These are phyloP conservation scores for Uromyces viciae-fabae DNA, from an alignment of 1,284 basidiomycete genomes.

Conservation along the genomic window DNA sequence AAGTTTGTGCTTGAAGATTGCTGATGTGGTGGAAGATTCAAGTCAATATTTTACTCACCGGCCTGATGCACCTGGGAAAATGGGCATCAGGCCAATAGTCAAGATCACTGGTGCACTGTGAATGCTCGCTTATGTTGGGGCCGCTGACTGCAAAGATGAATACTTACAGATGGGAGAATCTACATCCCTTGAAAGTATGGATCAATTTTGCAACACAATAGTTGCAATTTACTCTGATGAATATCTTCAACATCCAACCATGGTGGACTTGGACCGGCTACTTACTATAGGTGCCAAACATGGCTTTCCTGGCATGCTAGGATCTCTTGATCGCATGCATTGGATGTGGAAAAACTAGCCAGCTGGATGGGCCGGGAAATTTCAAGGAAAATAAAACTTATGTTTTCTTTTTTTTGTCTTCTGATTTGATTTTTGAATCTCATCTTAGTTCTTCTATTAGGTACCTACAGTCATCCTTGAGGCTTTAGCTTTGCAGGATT, in stretches of 20 bases:
- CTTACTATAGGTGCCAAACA: neutral
- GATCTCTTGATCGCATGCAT: slow-evolving; percentile 11
- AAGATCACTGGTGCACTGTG: slow-evolving; percentile 7
- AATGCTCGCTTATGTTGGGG: neutral
- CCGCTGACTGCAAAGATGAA: neutral
- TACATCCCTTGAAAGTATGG: neutral
- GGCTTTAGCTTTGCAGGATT: neutral
- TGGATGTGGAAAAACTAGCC: slow-evolving; percentile 27
- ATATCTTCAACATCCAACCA: slow-evolving; percentile 2
- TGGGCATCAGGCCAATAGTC: neutral
- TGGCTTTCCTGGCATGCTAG: slow-evolving; percentile 10
- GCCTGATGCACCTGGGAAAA: neutral
- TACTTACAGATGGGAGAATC: slow-evolving; percentile 2
- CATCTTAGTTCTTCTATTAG: too few species aligned
- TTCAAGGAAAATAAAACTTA: neutral
- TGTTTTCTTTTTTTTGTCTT: neutral
- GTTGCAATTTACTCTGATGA: neutral
- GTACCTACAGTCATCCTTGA: neutral
- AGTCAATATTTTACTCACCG: neutral
- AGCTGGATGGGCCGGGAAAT: neutral
- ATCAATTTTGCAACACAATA: neutral
- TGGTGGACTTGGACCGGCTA: neutral
- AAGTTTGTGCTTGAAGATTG: neutral
- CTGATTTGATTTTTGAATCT: too few species aligned
- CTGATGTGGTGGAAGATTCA: slow-evolving; percentile 32